Base-by-base conservation (phyloP, 2,329 filamentous ascomycete genomes). In the Scolecobasidium constrictum region DNA sequence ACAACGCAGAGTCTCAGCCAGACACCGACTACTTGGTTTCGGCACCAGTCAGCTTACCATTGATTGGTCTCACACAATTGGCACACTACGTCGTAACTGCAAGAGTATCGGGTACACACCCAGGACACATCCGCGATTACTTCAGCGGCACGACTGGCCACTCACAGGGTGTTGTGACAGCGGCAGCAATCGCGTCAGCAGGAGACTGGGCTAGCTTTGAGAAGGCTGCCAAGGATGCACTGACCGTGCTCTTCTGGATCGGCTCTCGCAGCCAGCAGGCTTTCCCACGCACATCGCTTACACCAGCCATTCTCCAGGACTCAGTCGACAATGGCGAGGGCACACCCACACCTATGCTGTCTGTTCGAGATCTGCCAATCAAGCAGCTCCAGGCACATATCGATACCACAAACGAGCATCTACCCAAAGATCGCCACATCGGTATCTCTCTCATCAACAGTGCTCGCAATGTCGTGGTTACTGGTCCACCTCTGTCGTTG, bases 201-300 rank as follows among this genome's bases (percentile, higher is more conserved):
- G 83, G 86, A 52, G 87, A 83, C 20, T 98, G 92, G 92, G 87
- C 94, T 49, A 85, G 85, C 1, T 98, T 92, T 61, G 78, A 83
- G 50, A 80, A 84, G 56, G 78, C 86, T 43, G 77, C 86, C 43
- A 81, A 74, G 54, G 80, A 86, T 52, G 84, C 90, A 3, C 70
- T 98, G 49, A 92, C 85, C 21, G 86, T 95, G 56, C 81, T 98
- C 21, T 98, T 98, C 73, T 98, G 92, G 92, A 94, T 98, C 52
- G 92, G 93, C 59, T 81, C 90, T 47, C 83, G 92, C 56, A 95
- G 90, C 63, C 92, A 98, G 64, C 92, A 98, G 64, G 88, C 88
- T 2, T 98, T 95, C 65, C 93, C 92, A 31, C 80, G 85, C 53
- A 98, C 92, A 3, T 96, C 92, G 23, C 75, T 98, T 55, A 86